Conservation (phyloP, 176 grass and related monocot genomes). For the Chrysopogon serrulatus region DNA sequence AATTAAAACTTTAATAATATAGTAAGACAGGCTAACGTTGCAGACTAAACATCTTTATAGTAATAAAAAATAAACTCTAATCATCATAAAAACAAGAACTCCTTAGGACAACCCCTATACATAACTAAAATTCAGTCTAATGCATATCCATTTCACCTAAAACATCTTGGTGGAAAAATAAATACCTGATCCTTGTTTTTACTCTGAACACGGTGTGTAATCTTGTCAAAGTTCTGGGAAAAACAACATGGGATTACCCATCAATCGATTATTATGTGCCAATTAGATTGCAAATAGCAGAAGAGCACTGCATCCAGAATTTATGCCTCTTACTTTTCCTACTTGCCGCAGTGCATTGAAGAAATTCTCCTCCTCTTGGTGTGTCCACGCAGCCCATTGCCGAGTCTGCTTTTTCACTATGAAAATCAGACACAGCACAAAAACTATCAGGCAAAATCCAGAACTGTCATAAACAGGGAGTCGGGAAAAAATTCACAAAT, state of each 20-base stretch:
- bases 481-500: background rate
- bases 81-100: background rate
- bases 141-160: background rate
- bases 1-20: background rate
- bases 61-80: conserved; percentile 6
- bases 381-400: conserved; percentile 97
- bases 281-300: background rate
- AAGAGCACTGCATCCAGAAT: conserved; percentile 21
- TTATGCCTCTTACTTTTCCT: conserved; percentile 70
- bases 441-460: conserved; percentile 18
- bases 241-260: conserved; percentile 27
- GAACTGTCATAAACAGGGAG: background rate
- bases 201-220: conserved; percentile 93
- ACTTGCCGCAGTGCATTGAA: conserved; percentile 99
- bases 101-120: background rate
- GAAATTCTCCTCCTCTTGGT: conserved; percentile 93
- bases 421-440: background rate
- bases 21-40: conserved; percentile 1
- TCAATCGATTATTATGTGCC: conserved; percentile 6
- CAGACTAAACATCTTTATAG: background rate
- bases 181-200: conserved; percentile 99
- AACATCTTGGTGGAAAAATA: conserved; percentile 26
- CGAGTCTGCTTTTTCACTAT: conserved; percentile 68
- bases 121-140: background rate
- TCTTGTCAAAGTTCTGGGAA: conserved; percentile 94